Evolutionary conservation across 2,329 filamentous ascomycete genomes (phyloP), one percentile per base, ranked within the genome.

Genomic region (Sporothrix sp.): DNA sequence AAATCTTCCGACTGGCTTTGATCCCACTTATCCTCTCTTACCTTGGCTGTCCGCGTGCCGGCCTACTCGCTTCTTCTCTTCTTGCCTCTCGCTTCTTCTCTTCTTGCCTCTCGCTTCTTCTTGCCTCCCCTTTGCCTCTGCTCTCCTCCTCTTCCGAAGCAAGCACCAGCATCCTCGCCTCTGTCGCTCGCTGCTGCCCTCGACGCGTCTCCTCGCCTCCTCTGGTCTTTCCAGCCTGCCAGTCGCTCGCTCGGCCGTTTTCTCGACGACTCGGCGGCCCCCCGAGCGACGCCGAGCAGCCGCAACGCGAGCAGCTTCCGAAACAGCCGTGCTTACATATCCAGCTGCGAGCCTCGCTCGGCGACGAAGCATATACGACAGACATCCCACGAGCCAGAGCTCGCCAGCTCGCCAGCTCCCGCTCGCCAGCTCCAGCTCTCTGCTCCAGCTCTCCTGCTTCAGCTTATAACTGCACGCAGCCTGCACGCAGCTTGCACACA

Each of bases 41-140:
- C 44, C 30, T 40, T 42, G 23, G 37, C 28, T 51, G 49, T n/a
- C 25, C 42, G 42, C 36, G 40, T 51, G 36, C 49, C 42, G 43
- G 33, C 33, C 28, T 30, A 35, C 43, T 45, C 30, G 33, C 14
- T n/a, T 40, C n/a, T 21, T 45, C 18, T 51, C 33, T 25, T 30
- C 47, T 21, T 10, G 28, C 6, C 30, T 25, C n/a, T 13, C 21
- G 11, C 20, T 16, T 25, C 14, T 33, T 43, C 20, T 35, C 8
- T 13, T 35, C 25, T 28, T 49, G 27, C 21, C 40, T 32, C 16
- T 27, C 18, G 16, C 11, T 13, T 25, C 33, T 21, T 23, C 38
- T 14, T 16, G 13, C 33, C n/a, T 36, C 13, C 13, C n/a, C n/a
- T n/a, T n/a, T 36, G 13, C 16, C 25, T 25, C 43, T 23, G 23